Evolutionary conservation across 768 basidiomycete genomes (phyloP), one percentile per base, ranked within the genome.

Genomic region (Phanerodontia chrysosporium): DNA sequence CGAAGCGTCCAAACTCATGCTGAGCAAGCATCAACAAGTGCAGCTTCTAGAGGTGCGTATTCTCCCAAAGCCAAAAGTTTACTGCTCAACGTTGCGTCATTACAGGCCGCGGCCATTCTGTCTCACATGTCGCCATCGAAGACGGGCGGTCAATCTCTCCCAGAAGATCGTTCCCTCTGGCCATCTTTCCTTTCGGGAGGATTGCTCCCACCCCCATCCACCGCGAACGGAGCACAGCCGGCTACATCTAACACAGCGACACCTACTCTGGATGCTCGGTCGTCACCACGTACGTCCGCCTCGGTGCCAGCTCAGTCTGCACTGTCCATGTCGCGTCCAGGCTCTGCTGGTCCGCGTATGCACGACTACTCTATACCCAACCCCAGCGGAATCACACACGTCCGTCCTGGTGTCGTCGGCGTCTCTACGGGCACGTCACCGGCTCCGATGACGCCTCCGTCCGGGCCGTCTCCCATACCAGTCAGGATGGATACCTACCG

Each of bases 1-100:
- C 45, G 92, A 95, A 70, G 90, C 95, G 1, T 83, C 89, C 64
- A 92, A 95, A 70, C 86, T 95, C 66, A 84, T 94, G 30, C 78
- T 98, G 58, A 92, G 88, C 73, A 98, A 98, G 74, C 95, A 98
- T 70, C 95, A 98, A 68, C 95, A 98, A 65, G 96, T 99, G 0
- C 96, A 98, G 66, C 75, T 98, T 53, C 87, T 99, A 45, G 96
- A 98, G 81, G 91, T 89, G 59, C 67, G 78, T 46, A 53, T 42
- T 45, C 18, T 24, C 45, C 18, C 49, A 51, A 18, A 18, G 8
- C 4, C 39, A 42, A 42, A 42, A 42, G 39, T 18, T 18, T 42
- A 18, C 4, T 18, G 18, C 18, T 42, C 18, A 42, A 45, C 18
- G 8, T 28, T 39, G 48, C 18, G 25, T 56, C 22, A 18, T 9